Base-by-base conservation (phyloP, 495 filamentous ascomycete genomes). In the Gamarada debralockiae region DNA sequence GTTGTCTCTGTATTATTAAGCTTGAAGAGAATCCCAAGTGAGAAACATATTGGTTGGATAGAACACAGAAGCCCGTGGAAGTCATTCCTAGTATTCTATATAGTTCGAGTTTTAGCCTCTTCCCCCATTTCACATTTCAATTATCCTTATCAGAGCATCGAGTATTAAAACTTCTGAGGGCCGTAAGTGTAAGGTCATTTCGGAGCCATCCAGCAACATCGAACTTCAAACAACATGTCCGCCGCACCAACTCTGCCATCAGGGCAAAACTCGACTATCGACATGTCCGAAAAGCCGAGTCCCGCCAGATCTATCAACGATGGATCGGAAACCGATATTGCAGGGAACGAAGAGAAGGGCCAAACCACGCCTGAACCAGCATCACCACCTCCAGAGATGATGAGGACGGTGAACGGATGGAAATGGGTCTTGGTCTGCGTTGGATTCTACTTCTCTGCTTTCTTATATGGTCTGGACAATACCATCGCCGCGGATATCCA, bases 401-500 rank as follows among this genome's bases (percentile, higher is more conserved):
- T 49, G 3, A 36, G 46, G 15, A 24, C 34, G 22, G 23, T 53
- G 9, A 44, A 53, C 2, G 50, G 50, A 14, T 47, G n/a, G 10
- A 53, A 47, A 44, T 55, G 52, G 52, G 15, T 38, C n/a, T 17
- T 55, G 3, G 31, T 49, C 20, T 24, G n/a, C 6, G 21, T 29
- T 14, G 43, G 21, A 7, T 21, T 55, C 34, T 34, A 25, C 44
- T 25, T n/a, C 15, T 48, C 52, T 17, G 18, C 15, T 18, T 55
- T 55, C 22, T 31, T 49, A 3, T 53, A 45, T 22, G 52, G 31
- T 14, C 38, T 51, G 8, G 83, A 85, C 53, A 79, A 74, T 20
- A 85, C 80, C 38, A 77, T 85, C 14, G 78, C 76, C 4, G 82
- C 82, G 15, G 72, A 81, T 50, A 65, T 84, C 10, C 79, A 60